A percentile compares a stretch with the other conserved stretches of the same genome.
Evolutionary conservation across 495 filamentous ascomycete species (phyloP).

Genomic region (Sordaria brevicollis): DNA sequence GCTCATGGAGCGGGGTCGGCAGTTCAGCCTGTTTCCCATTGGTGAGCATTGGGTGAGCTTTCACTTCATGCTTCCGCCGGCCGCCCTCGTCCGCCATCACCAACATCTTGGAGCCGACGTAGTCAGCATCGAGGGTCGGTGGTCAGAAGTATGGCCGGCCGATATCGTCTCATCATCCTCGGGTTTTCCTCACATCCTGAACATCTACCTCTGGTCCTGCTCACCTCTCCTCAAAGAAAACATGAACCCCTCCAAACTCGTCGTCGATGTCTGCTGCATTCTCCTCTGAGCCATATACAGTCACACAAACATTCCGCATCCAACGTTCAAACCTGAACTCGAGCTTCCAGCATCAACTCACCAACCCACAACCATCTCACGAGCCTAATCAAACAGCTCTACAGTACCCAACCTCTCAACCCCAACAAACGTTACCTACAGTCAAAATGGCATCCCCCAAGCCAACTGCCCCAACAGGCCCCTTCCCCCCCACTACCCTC

Average conservation of each 20-base stretch:
- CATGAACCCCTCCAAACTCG: too few relatives aligned
- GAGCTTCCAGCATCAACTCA: too few relatives aligned
- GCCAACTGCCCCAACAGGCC: constrained; percentile 8
- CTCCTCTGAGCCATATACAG: too few relatives aligned
- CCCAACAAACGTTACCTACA: neutral
- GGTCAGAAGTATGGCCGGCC: constrained; percentile 4
- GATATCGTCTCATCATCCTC: neutral
- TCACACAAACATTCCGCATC: too few relatives aligned
- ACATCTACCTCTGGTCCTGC: neutral
- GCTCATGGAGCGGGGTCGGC: constrained; percentile 12
- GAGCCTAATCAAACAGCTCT: neutral
- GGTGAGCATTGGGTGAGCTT: neutral
- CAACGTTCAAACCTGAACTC: too few relatives aligned
- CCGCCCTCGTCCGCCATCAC: neutral
- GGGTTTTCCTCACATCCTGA: neutral
- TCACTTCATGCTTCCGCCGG: neutral
- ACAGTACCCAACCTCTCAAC: too few relatives aligned
- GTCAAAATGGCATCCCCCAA: constrained; percentile 11
- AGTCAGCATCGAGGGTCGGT: neutral
- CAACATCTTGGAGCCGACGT: neutral
- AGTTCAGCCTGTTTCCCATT: constrained; percentile 12
- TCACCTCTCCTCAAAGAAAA: too few relatives aligned
- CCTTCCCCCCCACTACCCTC: constrained; percentile 32
- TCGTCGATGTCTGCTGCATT: too few relatives aligned
- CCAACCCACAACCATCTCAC: too few relatives aligned